Evolutionary conservation across 192 early-diverging fungal genomes (phyloP).

Genomic region (Chytriomyces hyalinus): DNA sequence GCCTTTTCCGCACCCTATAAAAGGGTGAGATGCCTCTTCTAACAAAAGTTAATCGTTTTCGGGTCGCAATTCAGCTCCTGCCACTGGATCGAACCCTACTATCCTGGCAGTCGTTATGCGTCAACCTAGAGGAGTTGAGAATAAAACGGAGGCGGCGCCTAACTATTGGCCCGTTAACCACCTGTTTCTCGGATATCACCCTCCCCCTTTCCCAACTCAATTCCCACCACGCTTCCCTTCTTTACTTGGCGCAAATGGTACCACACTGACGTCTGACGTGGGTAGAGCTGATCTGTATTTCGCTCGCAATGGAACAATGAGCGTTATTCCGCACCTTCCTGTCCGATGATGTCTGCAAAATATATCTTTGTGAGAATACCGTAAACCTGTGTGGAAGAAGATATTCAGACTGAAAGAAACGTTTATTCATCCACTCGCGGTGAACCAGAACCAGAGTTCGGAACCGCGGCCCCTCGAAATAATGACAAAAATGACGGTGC

Average conservation of each 20-base stretch:
- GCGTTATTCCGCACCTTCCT: no score
- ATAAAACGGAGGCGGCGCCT: conserved; percentile 4
- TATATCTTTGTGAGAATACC: no score
- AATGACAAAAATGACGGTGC: not conserved
- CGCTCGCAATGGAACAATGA: no score
- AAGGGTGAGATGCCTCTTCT: not conserved
- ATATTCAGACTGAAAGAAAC: no score
- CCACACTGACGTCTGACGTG: no score
- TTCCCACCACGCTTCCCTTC: not conserved
- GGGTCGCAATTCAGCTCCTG: not conserved
- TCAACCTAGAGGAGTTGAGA: conserved; percentile 1
- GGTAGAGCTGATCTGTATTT: no score
- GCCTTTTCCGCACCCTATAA: not conserved
- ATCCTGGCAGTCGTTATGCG: not conserved
- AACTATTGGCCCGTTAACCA: not conserved
- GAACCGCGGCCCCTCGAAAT: not conserved
- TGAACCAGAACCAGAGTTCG: no score
- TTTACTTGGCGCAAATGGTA: no score
- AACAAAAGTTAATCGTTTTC: not conserved
- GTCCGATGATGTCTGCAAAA: no score
- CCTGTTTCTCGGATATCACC: not conserved
- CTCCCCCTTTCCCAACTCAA: not conserved
- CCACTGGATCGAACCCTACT: conserved; percentile 1
- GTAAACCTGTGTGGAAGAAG: no score
- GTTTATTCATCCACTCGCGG: no score